These are phyloP conservation scores for Pythium oligandrum DNA, from an alignment of 352 stramenopile genomes.

Conservation along the genomic window DNA sequence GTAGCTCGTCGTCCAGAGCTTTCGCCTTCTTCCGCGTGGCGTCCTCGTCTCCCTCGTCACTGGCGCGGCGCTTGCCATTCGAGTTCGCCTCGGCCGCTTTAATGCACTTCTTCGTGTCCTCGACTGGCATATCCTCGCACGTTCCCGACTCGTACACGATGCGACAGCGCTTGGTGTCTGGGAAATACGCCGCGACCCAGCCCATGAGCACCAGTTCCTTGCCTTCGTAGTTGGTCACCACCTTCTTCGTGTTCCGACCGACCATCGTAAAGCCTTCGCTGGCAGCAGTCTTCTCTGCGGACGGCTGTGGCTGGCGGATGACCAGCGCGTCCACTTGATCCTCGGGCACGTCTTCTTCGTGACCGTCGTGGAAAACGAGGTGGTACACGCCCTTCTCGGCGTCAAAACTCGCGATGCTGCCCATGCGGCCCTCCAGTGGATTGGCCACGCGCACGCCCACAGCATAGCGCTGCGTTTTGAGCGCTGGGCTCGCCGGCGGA, in stretches of 20 bases:
- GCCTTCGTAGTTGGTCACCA: constrained; percentile 44
- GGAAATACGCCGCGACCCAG: constrained; percentile 44
- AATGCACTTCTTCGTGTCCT: constrained; percentile 24
- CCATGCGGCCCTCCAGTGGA: constrained; percentile 53
- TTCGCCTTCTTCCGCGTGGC: constrained; percentile 24
- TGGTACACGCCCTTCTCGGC: constrained; percentile 34
- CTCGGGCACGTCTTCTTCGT: constrained; percentile 30
- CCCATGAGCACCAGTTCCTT: constrained; percentile 29
- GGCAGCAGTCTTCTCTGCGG: constrained; percentile 1
- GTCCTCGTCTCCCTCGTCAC: constrained; percentile 5
- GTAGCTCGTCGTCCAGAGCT: constrained; percentile 8
- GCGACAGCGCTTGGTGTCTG: constrained; percentile 32
- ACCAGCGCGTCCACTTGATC: constrained; percentile 29
- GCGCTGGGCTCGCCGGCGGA: neutral
- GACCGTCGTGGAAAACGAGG: constrained; percentile 47
- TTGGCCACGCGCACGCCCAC: constrained; percentile 53
- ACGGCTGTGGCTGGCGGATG: constrained; percentile 18
- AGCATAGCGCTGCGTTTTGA: constrained; percentile 27
- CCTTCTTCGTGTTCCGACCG: no score
- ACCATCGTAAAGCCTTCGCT: constrained; percentile 21
- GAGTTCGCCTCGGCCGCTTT: constrained; percentile 7
- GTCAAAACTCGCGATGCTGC: constrained; percentile 43
- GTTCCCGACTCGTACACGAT: constrained; percentile 40
- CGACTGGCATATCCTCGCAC: constrained; percentile 37
- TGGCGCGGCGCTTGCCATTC: constrained; percentile 15